Conservation (phyloP, 306 rosid species). For the Senna siamea region DNA sequence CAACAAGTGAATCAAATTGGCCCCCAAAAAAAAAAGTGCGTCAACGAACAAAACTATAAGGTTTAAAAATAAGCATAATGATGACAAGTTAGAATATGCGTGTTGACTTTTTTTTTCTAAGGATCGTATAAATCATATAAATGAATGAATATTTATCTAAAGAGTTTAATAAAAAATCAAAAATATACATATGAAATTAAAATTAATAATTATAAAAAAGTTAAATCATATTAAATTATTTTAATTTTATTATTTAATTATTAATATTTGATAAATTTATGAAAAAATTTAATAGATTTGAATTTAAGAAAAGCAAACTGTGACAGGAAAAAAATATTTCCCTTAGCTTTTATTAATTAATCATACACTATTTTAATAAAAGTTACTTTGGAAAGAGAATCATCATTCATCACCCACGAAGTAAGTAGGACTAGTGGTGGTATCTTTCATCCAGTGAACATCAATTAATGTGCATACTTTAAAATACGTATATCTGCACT, state of each 20-base stretch:
- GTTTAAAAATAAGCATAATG: background rate
- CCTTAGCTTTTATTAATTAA: background rate
- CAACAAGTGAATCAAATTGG: too few species aligned
- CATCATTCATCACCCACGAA: background rate
- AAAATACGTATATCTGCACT: background rate
- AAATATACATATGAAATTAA: too few species aligned
- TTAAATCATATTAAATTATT: too few species aligned
- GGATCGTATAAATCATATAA: too few species aligned
- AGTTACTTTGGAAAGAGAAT: background rate
- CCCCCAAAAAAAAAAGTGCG: background rate
- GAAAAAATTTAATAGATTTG: too few species aligned
- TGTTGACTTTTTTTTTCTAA: background rate
- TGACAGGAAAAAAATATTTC: background rate
- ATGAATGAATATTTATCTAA: too few species aligned
- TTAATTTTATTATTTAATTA: too few species aligned
- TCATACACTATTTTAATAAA: background rate
- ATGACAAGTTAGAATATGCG: background rate
- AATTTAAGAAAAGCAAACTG: too few species aligned
- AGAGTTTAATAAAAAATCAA: too few species aligned
- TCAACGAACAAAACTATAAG: background rate
- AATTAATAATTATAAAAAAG: too few species aligned
- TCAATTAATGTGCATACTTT: background rate
- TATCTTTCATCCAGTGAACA: slow-evolving; percentile 2
- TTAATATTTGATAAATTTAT: too few species aligned
- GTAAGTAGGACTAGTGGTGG: background rate